These are phyloP conservation scores for Akanthomyces uredinophilus DNA, from an alignment of 2,329 filamentous ascomycete genomes.

Conservation along the genomic window DNA sequence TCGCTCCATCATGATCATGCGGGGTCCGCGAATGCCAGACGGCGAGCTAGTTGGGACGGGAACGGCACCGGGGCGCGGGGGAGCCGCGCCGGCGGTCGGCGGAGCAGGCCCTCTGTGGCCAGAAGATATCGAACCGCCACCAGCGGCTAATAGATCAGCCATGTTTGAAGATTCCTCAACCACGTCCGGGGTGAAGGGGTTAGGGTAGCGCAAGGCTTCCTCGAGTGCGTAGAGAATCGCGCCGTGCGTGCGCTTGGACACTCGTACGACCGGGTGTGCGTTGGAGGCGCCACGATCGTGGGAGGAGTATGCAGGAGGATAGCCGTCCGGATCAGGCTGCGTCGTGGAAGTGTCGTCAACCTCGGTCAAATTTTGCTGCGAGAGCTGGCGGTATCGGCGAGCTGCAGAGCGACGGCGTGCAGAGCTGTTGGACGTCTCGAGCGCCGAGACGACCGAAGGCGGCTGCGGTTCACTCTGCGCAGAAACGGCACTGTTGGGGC, in stretches of 20 bases:
- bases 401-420: slow-evolving; percentile 18
- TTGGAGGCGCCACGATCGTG: slow-evolving; percentile 27
- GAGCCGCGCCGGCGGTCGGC: slow-evolving; percentile 28
- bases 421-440: slow-evolving; percentile 31
- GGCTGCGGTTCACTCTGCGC: slow-evolving; percentile 14
- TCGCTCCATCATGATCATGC: slow-evolving; percentile 87
- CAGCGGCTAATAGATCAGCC: slow-evolving; percentile 64
- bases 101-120: slow-evolving; percentile 24
- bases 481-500: slow-evolving; percentile 36
- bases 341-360: slow-evolving; percentile 37
- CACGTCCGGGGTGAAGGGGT: slow-evolving; percentile 76
- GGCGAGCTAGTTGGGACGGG: slow-evolving; percentile 51
- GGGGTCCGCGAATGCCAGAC: slow-evolving; percentile 72
- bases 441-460: slow-evolving; percentile 29
- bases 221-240: slow-evolving; percentile 91
- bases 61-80: slow-evolving; percentile 42
- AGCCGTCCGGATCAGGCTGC: slow-evolving; percentile 22
- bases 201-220: slow-evolving; percentile 78
- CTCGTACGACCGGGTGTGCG: slow-evolving; percentile 49
- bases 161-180: slow-evolving; percentile 88
- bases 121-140: slow-evolving; percentile 50
- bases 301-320: slow-evolving; percentile 27
- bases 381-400: slow-evolving; percentile 32
- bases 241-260: slow-evolving; percentile 80
- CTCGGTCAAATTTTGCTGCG: slow-evolving; percentile 47